These are phyloP conservation scores for Cryphonectria carpinicola DNA, from an alignment of 2,329 filamentous ascomycete species.

Conservation along the genomic window DNA sequence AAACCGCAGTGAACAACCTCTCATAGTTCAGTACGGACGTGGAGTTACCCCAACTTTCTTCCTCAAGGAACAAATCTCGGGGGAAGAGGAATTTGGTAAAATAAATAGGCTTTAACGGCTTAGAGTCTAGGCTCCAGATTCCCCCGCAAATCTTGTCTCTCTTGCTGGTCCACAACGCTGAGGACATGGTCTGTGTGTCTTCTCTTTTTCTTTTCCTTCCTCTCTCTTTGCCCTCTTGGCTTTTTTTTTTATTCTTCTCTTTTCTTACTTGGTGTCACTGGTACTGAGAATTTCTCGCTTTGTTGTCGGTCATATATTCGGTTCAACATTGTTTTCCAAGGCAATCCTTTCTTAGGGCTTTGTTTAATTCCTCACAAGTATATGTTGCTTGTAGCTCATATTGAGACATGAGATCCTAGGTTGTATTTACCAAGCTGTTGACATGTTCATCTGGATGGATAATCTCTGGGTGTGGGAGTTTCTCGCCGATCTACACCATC, in stretches of 20 bases:
- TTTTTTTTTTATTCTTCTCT: too few species aligned
- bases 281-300: not conserved
- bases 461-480: too few species aligned
- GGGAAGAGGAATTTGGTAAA: not conserved
- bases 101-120: not conserved
- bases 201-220: not conserved
- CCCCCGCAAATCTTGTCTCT: not conserved
- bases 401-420: too few species aligned
- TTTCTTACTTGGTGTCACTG: not conserved
- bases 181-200: slow-evolving; percentile 4
- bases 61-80: not conserved
- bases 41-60: not conserved
- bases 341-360: too few species aligned
- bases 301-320: slow-evolving; percentile 2
- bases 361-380: not conserved
- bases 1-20: not conserved
- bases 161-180: not conserved
- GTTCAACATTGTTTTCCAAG: not conserved
- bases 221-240: not conserved
- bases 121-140: not conserved
- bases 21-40: not conserved
- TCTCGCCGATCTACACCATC: too few species aligned
- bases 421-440: too few species aligned
- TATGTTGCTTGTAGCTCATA: not conserved
- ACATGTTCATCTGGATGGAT: too few species aligned